Evolutionary conservation across 345 rosid species (phyloP).

Genomic region (Theobroma cacao): DNA sequence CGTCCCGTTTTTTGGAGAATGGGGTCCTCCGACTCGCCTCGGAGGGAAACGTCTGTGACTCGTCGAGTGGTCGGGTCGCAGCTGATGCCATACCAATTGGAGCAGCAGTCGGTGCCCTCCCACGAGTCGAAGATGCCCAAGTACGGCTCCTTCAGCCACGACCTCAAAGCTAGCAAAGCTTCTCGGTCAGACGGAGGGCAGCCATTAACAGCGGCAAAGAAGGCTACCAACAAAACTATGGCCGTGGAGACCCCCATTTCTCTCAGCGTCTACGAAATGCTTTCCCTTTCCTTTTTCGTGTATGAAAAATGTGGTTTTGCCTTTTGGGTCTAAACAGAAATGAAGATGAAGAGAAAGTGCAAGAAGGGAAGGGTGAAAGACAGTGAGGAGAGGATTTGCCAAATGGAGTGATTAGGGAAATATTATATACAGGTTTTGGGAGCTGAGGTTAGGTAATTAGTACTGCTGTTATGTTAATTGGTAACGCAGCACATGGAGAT

Average conservation of each 20-base stretch:
- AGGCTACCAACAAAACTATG: conserved; percentile 24
- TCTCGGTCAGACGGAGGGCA: conserved; percentile 59
- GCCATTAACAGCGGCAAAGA: conserved; percentile 30
- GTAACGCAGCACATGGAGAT: too few relatives aligned
- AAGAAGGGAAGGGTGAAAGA: neutral
- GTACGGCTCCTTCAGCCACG: conserved; percentile 64
- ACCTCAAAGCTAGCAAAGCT: conserved; percentile 58
- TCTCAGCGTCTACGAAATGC: neutral
- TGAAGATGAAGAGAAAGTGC: neutral
- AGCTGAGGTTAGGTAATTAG: too few relatives aligned
- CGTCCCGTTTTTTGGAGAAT: conserved; percentile 69
- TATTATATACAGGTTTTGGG: neutral
- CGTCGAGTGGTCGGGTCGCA: conserved; percentile 65
- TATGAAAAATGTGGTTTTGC: neutral
- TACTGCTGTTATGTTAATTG: too few relatives aligned
- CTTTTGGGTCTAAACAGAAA: neutral
- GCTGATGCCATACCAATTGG: conserved; percentile 77
- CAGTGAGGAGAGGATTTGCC: neutral
- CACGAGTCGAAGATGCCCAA: conserved; percentile 77
- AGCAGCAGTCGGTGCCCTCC: conserved; percentile 66
- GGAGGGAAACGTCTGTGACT: conserved; percentile 75
- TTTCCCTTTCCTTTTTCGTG: neutral
- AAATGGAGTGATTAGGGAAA: neutral
- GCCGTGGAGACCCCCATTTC: conserved; percentile 25
- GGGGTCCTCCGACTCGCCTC: conserved; percentile 94